Evolutionary conservation across 257 asterid genomes (phyloP), one percentile per base, ranked within the genome.

Genomic region (Penstemon newberryi): DNA sequence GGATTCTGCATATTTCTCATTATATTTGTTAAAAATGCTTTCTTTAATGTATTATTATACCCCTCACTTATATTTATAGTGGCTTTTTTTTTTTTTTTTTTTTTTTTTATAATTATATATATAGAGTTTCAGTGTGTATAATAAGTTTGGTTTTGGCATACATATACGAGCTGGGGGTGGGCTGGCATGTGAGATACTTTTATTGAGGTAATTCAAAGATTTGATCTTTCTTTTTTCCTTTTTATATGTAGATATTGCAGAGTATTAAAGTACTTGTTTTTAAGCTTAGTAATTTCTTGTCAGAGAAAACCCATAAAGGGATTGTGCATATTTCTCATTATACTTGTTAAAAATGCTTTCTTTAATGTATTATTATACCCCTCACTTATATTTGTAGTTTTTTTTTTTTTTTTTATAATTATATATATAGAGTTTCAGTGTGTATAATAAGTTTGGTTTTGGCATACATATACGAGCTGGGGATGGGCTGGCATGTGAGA

Each of bases 141-240:
- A 72, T 71, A 63, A 65, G 70, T 74, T 46, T 6, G 8, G 9
- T 3, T 5, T 7, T 3, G 8, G 11, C 4, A 53, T 66, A 73
- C 13, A 47, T 58, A 41, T 63, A 39, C 42, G 15, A 60, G 59
- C 63, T 10, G 60, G 66, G 19, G 72, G 69, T 63, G 43, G 76
- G 75, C 74, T 77, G 75, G 83, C 87, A 81, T 79, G 87, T 87
- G 89, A 75, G 78, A 78, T 81, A 82, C 87, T 77, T 84, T 82
- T 70, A 79, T 70, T 69, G 83, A 76, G 82, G 77, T n/a, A n/a
- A n/a, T n/a, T 41, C 6, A 41, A 50, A 63, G 65, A 54, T 62
- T 51, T 46, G 11, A 36, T 68, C 18, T 12, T 11, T 46, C 3
- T 66, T 60, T 9, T 47, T 25, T 25, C 2, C 33, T 25, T 25